These are phyloP conservation scores for Fusarium sp. DNA, from an alignment of 2,329 filamentous ascomycete genomes.

Conservation along the genomic window DNA sequence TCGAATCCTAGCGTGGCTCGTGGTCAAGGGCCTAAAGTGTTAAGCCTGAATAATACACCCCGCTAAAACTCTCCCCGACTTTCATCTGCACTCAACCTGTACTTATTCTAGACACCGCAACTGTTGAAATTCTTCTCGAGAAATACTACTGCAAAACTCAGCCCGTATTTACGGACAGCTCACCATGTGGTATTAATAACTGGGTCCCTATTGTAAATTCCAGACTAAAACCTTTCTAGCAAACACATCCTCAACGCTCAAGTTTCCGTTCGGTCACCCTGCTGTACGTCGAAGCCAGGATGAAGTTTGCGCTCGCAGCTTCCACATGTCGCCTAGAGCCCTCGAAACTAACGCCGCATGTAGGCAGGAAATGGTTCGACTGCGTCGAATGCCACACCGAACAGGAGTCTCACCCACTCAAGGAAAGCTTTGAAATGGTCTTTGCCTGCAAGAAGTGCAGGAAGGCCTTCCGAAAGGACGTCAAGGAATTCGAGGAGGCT, in stretches of 20 bases:
- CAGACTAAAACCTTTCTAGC: slow-evolving; percentile 64
- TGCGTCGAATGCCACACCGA: slow-evolving; percentile 95
- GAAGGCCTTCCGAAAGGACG: slow-evolving; percentile 97
- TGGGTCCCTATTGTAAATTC: neutral
- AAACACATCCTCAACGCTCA: slow-evolving; percentile 99
- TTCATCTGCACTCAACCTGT: slow-evolving; percentile 19
- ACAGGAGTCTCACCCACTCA: slow-evolving; percentile 81
- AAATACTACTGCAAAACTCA: neutral
- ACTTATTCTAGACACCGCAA: slow-evolving; percentile 6
- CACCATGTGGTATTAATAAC: slow-evolving; percentile 57
- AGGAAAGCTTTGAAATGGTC: slow-evolving; percentile 86
- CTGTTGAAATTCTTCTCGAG: neutral
- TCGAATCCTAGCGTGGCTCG: slow-evolving; percentile 15
- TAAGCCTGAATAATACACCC: slow-evolving; percentile 41
- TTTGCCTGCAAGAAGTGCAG: slow-evolving; percentile 99
- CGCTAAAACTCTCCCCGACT: slow-evolving; percentile 35
- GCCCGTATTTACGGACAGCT: neutral
- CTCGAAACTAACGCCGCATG: slow-evolving; percentile 4
- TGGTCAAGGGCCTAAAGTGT: slow-evolving; percentile 26
- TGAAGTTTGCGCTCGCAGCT: neutral
- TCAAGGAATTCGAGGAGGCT: slow-evolving; percentile 91
- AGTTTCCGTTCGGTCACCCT: slow-evolving; percentile 94
- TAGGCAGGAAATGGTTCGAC: slow-evolving; percentile 98
- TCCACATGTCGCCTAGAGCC: neutral
- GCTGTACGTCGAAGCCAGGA: slow-evolving; percentile 75